Evolutionary conservation across 169 alveolate species (phyloP), one percentile per base, ranked within the genome.

Genomic region (Plasmodium gonderi): DNA sequence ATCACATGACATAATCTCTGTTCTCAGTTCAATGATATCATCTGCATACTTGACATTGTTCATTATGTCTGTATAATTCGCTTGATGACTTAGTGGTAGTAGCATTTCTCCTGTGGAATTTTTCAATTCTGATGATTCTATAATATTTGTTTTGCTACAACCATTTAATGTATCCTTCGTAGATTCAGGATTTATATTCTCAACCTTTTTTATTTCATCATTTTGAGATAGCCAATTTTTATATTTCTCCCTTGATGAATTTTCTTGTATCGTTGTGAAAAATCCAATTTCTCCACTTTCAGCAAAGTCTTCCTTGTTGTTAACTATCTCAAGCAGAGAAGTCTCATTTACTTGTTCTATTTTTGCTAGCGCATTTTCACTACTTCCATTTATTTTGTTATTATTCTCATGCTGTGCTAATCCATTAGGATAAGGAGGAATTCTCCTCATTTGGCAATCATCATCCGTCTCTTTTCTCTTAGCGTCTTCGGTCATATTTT

Each of bases 1-100:
- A 75, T 76, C 80, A 2, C 85, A 75, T 7, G 93, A 87, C 75
- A 29, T 87, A n/a, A 75, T 60, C 47, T 87, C 93, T 42, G 93
- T 87, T 76, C 33, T 87, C 38, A 87, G 33, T 54, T 87, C 93
- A 45, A 87, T 64, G n/a, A 87, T 38, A 60, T 87, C 93, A 40
- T 87, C 40, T 38, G 38, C 40, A n/a, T n/a, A n/a, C n/a, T n/a
- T n/a, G n/a, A n/a, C n/a, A 20, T 12, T 51, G 54, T 29, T 68
- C 20, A 23, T n/a, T 1, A 11, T 12, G 2, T 29, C 23, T 12
- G 23, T 29, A 14, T 72, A n/a, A 42, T 40, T 36, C 31, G 64
- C 3, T 23, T 72, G 4, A 12, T 42, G n/a, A 14, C 60, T n/a
- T 72, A 29, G 29, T 1, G 26, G 36, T 7, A 29, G 80, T 36